phyloP scores from a whole-genome alignment of 139 green algal species.

The Closterium sp. region DNA sequence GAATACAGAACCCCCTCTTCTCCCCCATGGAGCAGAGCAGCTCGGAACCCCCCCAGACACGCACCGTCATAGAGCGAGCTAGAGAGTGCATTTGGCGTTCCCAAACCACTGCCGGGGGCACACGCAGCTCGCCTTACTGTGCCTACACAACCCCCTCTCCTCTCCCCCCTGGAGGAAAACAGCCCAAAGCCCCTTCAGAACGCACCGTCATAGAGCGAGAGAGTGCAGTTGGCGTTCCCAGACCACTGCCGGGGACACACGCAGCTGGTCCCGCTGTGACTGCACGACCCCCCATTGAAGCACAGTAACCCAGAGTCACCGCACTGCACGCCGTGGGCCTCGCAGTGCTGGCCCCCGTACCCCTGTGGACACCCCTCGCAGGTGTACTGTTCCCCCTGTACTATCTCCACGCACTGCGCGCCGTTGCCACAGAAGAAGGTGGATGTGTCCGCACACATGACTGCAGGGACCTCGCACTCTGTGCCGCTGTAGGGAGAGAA shows the following conservation, averaged over 20 bases:
- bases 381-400: slow-evolving; percentile 15
- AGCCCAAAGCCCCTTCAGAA: neutral
- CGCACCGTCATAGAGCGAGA: neutral
- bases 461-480: neutral
- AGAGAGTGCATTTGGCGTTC: slow-evolving; percentile 12
- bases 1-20: no score
- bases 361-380: neutral
- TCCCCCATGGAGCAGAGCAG: neutral
- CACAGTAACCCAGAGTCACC: neutral
- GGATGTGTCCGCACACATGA: slow-evolving; percentile 19
- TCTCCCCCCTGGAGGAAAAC: neutral
- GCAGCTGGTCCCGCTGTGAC: neutral
- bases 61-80: neutral
- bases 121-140: neutral
- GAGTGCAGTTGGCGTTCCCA: slow-evolving; percentile 13
- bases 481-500: neutral
- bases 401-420: slow-evolving; percentile 9
- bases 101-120: no score
- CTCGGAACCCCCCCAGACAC: neutral
- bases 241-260: slow-evolving; percentile 3
- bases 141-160: no score
- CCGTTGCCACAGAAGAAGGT: slow-evolving; percentile 23
- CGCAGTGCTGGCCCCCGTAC: slow-evolving; percentile 5
- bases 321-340: neutral
- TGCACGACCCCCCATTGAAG: slow-evolving; percentile 1